These are phyloP conservation scores for Chlorella sp. DNA, from an alignment of 139 green algal genomes.

Conservation along the genomic window DNA sequence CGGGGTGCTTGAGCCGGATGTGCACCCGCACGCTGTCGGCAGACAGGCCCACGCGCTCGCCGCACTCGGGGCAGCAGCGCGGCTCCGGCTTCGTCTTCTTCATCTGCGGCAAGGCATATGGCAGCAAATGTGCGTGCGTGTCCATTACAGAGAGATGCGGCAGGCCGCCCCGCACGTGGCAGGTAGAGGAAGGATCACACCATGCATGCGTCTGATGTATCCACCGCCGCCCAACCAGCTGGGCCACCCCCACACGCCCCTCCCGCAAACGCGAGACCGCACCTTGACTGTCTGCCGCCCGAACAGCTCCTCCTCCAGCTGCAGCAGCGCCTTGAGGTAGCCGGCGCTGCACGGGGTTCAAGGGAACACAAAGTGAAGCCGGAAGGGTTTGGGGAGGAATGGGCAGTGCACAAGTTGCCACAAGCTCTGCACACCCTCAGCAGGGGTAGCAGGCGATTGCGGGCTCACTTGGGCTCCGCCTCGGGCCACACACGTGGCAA, in stretches of 20 bases:
- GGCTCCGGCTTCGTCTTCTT: slow-evolving; percentile 75
- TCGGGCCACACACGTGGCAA: too few relatives aligned
- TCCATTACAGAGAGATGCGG: not conserved
- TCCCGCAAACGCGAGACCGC: not conserved
- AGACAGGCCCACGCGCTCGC: slow-evolving; percentile 68
- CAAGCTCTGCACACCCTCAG: too few relatives aligned
- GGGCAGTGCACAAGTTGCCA: too few relatives aligned
- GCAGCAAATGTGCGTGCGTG: too few relatives aligned
- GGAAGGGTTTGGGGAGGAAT: too few relatives aligned
- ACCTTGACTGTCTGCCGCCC: slow-evolving; percentile 65
- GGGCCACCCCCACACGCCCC: not conserved
- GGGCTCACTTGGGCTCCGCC: too few relatives aligned
- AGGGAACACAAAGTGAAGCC: too few relatives aligned
- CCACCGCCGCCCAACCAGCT: not conserved
- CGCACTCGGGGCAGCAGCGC: slow-evolving; percentile 72
- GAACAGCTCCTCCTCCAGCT: slow-evolving; percentile 70
- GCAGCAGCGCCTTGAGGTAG: slow-evolving; percentile 75
- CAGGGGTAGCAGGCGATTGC: too few relatives aligned
- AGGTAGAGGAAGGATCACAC: not conserved
- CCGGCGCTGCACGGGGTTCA: slow-evolving; percentile 63
- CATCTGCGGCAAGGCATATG: too few relatives aligned
- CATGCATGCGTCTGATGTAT: not conserved
- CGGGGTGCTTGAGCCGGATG: slow-evolving; percentile 69
- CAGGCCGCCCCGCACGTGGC: not conserved
- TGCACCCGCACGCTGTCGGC: slow-evolving; percentile 73